Conservation (phyloP, 139 green algal genomes). For the Chlorella ohadii region DNA sequence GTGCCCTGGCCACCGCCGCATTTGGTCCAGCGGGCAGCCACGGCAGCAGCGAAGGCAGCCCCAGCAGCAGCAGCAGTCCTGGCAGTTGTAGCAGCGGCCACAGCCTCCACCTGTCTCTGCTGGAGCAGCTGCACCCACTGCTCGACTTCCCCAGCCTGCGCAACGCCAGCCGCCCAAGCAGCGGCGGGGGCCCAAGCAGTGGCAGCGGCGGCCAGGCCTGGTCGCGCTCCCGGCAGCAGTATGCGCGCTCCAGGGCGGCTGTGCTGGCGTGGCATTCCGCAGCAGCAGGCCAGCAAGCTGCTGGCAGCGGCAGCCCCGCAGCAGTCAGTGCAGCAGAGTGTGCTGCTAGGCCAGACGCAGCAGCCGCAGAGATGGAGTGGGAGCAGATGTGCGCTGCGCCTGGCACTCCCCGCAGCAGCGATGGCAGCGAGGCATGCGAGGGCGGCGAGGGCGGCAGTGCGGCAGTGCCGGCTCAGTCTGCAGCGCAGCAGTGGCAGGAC, state of each 20-base stretch:
- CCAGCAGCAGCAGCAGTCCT: neutral
- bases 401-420: neutral
- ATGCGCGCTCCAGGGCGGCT: neutral
- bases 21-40: neutral
- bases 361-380: neutral
- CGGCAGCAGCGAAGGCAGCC: neutral
- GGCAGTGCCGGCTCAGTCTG: too few species aligned
- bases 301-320: too few species aligned
- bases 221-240: neutral
- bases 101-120: neutral
- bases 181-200: neutral
- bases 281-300: neutral
- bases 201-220: neutral
- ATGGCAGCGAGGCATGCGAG: neutral
- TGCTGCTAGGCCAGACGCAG: too few species aligned
- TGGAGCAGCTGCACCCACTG: constrained; percentile 24
- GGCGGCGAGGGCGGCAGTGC: too few species aligned
- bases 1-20: neutral
- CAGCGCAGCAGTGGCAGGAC: constrained; percentile 12
- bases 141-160: neutral
- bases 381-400: neutral
- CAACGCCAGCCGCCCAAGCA: neutral
- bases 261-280: neutral
- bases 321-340: too few species aligned
- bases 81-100: neutral